Percentiles rank a stretch among this genome's conserved stretches.
Conservation (phyloP, 495 filamentous ascomycete genomes). For the Lophiostoma macrostomum region DNA sequence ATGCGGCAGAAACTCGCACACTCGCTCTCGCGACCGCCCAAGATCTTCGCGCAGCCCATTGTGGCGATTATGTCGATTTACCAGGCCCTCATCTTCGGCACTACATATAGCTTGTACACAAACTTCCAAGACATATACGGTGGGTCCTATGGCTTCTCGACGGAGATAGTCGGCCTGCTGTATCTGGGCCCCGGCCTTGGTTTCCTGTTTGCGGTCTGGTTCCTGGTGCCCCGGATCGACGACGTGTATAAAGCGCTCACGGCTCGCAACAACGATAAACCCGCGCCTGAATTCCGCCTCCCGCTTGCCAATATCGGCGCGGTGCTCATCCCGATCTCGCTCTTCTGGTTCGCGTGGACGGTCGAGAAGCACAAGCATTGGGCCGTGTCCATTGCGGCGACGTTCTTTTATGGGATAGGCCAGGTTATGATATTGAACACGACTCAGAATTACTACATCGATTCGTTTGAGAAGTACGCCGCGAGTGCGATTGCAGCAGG, state of each 20-base stretch:
- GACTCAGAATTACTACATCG: constrained; percentile 42
- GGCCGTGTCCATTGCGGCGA: constrained; percentile 41
- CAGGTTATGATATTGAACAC: constrained; percentile 29
- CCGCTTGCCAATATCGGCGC: constrained; percentile 37
- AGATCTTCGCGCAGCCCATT: constrained; percentile 42
- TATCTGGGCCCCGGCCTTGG: constrained; percentile 44
- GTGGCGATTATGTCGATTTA: constrained; percentile 42
- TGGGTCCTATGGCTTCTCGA: constrained; percentile 40
- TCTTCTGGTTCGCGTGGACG: constrained; percentile 45
- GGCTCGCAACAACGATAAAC: constrained; percentile 9
- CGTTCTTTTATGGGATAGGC: constrained; percentile 37
- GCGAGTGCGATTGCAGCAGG: constrained; percentile 41
- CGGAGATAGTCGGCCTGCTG: constrained; percentile 37
- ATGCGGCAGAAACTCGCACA: not conserved
- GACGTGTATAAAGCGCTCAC: constrained; percentile 28
- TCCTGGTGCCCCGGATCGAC: constrained; percentile 37
- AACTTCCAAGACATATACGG: constrained; percentile 43
- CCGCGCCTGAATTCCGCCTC: constrained; percentile 39
- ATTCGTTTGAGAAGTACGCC: constrained; percentile 39
- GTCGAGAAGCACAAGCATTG: constrained; percentile 40
- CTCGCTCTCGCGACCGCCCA: constrained; percentile 15
- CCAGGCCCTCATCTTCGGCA: constrained; percentile 41
- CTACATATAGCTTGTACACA: constrained; percentile 45
- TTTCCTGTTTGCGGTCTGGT: constrained; percentile 32
- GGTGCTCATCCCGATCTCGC: constrained; percentile 35